Percentiles rank a stretch among this genome's conserved stretches.
These are phyloP conservation scores for Eucalyptus curtisii DNA, from an alignment of 345 rosid species.

Conservation along the genomic window DNA sequence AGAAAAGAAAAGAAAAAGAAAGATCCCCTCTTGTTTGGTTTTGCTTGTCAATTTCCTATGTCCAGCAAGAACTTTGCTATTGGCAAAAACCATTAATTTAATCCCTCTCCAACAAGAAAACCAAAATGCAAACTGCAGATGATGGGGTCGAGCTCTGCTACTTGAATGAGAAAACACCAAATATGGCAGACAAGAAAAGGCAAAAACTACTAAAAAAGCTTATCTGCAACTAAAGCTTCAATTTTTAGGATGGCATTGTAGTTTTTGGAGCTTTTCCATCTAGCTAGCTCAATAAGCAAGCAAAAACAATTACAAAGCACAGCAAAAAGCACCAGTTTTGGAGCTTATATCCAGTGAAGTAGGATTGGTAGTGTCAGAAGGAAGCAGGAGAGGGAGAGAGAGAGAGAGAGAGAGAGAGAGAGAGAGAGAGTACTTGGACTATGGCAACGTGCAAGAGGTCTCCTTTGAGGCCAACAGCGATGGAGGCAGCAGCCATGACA, in stretches of 20 bases:
- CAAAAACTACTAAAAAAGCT: not conserved
- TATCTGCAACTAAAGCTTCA: not conserved
- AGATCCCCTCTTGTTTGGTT: not conserved
- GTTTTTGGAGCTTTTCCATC: not conserved
- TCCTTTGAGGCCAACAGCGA: conserved; percentile 82
- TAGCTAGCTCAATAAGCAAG: not conserved
- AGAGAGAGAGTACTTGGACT: conserved; percentile 49
- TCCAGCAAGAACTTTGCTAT: not conserved
- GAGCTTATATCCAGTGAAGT: conserved; percentile 3
- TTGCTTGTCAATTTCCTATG: not conserved
- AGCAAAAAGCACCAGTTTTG: not conserved
- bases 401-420: not conserved
- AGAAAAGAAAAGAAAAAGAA: not conserved
- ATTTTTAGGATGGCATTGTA: not conserved
- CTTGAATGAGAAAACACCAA: not conserved
- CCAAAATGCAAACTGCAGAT: not conserved
- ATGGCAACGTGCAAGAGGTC: conserved; percentile 85
- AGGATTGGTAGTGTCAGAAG: conserved; percentile 24
- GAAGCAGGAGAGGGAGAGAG: not conserved
- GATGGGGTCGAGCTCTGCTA: not conserved
- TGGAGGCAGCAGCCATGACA: conserved; percentile 94
- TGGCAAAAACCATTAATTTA: not conserved
- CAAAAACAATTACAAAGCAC: not conserved
- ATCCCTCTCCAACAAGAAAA: not conserved
- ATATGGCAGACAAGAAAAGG: not conserved